phyloP scores from a whole-genome alignment of 352 stramenopile genomes.

The Plasmopara halstedii region DNA sequence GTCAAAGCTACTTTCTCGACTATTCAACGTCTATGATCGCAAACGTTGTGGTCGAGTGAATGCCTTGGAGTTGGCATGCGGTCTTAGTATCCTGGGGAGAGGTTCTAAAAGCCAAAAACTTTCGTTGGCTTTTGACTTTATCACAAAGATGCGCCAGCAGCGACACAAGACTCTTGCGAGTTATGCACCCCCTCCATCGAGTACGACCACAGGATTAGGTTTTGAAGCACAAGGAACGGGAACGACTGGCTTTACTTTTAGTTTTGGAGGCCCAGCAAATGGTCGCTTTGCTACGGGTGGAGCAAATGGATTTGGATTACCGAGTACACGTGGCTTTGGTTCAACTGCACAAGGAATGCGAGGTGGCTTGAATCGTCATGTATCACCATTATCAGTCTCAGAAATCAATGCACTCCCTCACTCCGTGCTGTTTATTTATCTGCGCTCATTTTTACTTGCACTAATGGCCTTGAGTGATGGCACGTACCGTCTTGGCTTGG shows the following conservation, averaged over 20 bases:
- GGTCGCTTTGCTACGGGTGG: conserved; percentile 41
- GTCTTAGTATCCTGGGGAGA: conserved; percentile 76
- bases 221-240: conserved; percentile 18
- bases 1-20: conserved; percentile 70
- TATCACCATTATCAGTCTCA: conserved; percentile 23
- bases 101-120: conserved; percentile 85
- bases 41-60: conserved; percentile 78
- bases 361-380: conserved; percentile 21
- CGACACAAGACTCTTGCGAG: conserved; percentile 61
- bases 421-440: conserved; percentile 79
- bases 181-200: conserved; percentile 37
- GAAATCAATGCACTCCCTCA: conserved; percentile 63
- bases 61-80: conserved; percentile 76
- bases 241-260: conserved; percentile 29
- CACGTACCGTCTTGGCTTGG: conserved; percentile 71
- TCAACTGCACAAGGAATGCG: conserved; percentile 21
- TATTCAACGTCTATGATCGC: conserved; percentile 84
- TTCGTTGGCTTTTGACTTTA: conserved; percentile 80
- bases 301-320: conserved; percentile 37
- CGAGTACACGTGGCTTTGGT: conserved; percentile 41
- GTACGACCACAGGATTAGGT: conserved; percentile 13
- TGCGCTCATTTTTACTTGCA: conserved; percentile 75
- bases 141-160: conserved; percentile 78
- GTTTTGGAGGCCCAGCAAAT: conserved; percentile 28
- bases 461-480: conserved; percentile 83